Conservation (phyloP, 2,329 filamentous ascomycete genomes). For the Colletotrichum eleusines region DNA sequence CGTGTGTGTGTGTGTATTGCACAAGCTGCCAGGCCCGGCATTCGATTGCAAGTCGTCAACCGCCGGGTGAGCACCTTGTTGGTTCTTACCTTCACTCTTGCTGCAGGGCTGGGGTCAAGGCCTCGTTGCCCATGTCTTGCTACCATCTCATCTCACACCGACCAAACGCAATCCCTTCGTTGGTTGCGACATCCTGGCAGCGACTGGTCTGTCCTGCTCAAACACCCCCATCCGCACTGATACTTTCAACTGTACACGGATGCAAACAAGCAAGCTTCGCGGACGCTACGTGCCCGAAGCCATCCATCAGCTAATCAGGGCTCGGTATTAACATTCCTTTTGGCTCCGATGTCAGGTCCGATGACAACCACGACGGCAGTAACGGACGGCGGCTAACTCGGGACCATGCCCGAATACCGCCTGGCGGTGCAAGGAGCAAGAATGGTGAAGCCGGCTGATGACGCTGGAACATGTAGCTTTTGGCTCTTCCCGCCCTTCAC, state of each 20-base stretch:
- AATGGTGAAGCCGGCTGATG: conserved; percentile 4
- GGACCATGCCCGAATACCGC: conserved; percentile 9
- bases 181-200: conserved; percentile 10
- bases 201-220: not conserved
- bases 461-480: conserved; percentile 15
- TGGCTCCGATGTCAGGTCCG: conserved; percentile 11
- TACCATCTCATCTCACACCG: not conserved
- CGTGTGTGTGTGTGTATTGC: too few relatives aligned
- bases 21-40: not conserved
- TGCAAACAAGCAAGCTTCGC: not conserved
- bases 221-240: not conserved
- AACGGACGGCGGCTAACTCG: conserved; percentile 24
- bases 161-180: not conserved
- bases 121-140: not conserved
- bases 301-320: not conserved
- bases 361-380: not conserved
- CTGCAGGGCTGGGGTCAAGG: not conserved
- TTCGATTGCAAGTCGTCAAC: not conserved
- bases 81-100: not conserved
- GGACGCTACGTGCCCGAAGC: not conserved
- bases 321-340: not conserved
- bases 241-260: not conserved
- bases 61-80: not conserved
- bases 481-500: conserved; percentile 13
- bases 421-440: conserved; percentile 15